These are phyloP conservation scores for Helicostylum pulchrum DNA, from an alignment of 192 early-diverging fungal species.

Conservation along the genomic window DNA sequence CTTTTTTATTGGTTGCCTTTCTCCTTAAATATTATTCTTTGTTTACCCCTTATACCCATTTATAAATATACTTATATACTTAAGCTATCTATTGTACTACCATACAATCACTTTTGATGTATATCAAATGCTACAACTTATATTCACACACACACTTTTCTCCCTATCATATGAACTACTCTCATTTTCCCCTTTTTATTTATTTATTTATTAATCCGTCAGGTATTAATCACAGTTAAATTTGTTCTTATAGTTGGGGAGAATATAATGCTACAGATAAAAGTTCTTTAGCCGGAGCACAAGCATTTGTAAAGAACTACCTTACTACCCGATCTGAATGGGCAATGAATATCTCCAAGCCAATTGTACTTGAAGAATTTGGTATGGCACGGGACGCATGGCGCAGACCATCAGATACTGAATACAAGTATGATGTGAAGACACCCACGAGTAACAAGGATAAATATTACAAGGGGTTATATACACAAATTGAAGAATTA, in stretches of 20 bases:
- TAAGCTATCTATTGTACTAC: no score
- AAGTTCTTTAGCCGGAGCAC: constrained; percentile 35
- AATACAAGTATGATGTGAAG: constrained; percentile 43
- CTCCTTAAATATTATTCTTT: constrained; percentile 2
- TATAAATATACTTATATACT: constrained; percentile 10
- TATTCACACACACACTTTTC: no score
- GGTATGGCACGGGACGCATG: constrained; percentile 55
- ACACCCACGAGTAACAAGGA: constrained; percentile 52
- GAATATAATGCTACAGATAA: constrained; percentile 50
- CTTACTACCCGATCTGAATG: constrained; percentile 44
- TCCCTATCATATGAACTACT: no score
- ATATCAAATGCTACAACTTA: no score
- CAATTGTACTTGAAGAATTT: constrained; percentile 56
- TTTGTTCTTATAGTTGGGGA: constrained; percentile 56
- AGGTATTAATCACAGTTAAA: neutral
- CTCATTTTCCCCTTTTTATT: neutral
- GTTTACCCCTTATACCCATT: neutral
- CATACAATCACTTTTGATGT: no score
- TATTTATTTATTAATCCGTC: neutral
- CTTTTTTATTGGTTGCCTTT: neutral
- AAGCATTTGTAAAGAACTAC: constrained; percentile 40
- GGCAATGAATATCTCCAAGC: constrained; percentile 47
- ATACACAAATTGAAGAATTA: constrained; percentile 32
- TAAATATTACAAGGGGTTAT: constrained; percentile 47
- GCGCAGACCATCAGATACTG: constrained; percentile 10